Evolutionary conservation across 2,329 filamentous ascomycete species (phyloP), one percentile per base, ranked within the genome.

Genomic region (Venturia carpophila): DNA sequence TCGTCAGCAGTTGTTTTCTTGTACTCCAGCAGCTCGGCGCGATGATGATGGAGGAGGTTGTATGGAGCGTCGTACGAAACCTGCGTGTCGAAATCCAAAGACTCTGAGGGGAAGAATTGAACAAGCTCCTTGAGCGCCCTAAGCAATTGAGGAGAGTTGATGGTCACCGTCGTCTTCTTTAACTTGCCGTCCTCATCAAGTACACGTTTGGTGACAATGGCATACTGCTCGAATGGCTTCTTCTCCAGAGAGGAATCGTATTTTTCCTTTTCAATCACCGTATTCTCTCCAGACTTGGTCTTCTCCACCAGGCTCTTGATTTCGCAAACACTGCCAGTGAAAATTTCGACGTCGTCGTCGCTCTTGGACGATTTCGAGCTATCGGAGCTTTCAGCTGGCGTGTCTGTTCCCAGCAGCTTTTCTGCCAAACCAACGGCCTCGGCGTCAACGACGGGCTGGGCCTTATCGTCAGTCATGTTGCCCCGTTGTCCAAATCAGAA

Each of bases 41-140:
- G 74, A 68, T 82, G 78, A 66, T 83, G 81, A 56, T 79, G 74
- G 17, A 84, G 73, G n/a, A 80, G 72, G 6, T 72, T 71, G 68
- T 82, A 83, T 1, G 82, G 82, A 4, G 77, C 76, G 21, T 73
- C 73, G 67, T 83, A 74, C 34, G 69, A 70, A 64, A 79, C 71
- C 3, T 66, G 58, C 24, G 69, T 74, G 52, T 72, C 73, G 65
- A 76, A 73, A 47, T 74, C 67, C 13, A 69, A 49, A 3, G 70
- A 64, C 13, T 71, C 67, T 2, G 68, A 73, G 3, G 80, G 80
- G 67, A 82, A 82, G 68, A 82, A 83, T 30, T 72, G 73, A 7
- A 83, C 75, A 5, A 82, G 76, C 15, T 80, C 79, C 37, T 73
- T 74, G 5, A 84, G 73, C 0, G 80, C 80, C 60, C 80, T 77